Base-by-base conservation (phyloP, 108 stramenopile species). In the Fragilaria radians region DNA sequence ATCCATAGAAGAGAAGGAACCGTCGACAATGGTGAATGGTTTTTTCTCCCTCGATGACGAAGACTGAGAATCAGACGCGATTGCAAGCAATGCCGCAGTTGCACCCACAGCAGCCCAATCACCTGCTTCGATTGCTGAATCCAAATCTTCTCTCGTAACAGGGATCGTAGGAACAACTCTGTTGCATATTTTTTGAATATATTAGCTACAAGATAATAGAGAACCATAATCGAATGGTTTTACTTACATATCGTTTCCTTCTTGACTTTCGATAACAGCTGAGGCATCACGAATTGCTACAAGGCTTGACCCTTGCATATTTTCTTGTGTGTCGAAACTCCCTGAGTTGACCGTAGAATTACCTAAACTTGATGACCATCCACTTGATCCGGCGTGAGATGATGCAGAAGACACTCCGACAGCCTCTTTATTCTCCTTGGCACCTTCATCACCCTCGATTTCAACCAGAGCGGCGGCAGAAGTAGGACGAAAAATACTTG, bases 51-150 rank as follows among this genome's bases (percentile, higher is more conserved):
- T 67, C 33, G 61, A 78, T 18, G 73, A 73, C 47, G 45, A 64
- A 0, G 86, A 91, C 54, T 83, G 79, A 5, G 86, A 88, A 46
- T 83, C 83, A 0, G 88, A 86, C 18, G 56, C 52, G 21, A 72
- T 68, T 4, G 91, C 91, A 42, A 92, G 69, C 25, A 88, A 51
- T 7, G 91, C 91, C 5, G 91, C 91, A 36, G 88, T 74, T 3
- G 82, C 87, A 52, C 91, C 87, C 2, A 92, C 91, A 36, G 85
- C 85, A 29, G 85, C 87, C 91, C 91, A 92, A 51, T 92, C 83
- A 42, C 91, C 91, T 46, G 81, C 64, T 68, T 92, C 83, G 60
- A 92, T 89, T 14, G 81, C 83, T 11, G 54, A 46, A 54, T 88
- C 87, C 34, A 92, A 74, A 48, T 92, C 85, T 21, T 73, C 66